Evolutionary conservation across 2,329 filamentous ascomycete genomes (phyloP).

Genomic region (Stylonectria norvegica): DNA sequence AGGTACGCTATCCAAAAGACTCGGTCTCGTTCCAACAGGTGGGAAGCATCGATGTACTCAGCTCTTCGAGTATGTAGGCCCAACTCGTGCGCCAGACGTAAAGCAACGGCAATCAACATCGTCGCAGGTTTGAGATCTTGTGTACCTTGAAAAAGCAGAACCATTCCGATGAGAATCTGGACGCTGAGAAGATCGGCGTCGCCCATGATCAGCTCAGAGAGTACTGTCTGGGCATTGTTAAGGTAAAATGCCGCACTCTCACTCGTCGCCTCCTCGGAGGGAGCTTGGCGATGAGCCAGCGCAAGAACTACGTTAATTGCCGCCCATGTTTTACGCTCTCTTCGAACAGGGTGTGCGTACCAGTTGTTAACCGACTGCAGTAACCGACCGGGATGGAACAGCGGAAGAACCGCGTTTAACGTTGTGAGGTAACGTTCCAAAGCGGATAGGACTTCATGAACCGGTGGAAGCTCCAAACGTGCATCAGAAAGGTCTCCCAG

Average conservation of each 20-base stretch:
- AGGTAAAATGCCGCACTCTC: conserved; percentile 1
- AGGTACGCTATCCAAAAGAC: conserved; percentile 19
- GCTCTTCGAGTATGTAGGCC: conserved; percentile 2
- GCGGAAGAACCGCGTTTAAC: conserved; percentile 8
- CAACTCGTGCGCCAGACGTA: conserved; percentile 11
- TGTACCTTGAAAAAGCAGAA: conserved; percentile 6
- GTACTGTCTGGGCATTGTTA: conserved; percentile 11
- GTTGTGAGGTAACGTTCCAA: conserved; percentile 1
- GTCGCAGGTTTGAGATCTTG: conserved; percentile 5
- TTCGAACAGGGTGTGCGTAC: conserved; percentile 3
- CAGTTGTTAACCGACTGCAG: neutral
- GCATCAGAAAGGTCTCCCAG: neutral
- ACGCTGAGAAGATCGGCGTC: conserved; percentile 5
- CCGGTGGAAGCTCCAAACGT: neutral
- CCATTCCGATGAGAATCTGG: conserved; percentile 13
- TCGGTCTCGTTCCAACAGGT: conserved; percentile 2
- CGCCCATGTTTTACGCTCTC: conserved; percentile 7
- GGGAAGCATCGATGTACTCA: neutral
- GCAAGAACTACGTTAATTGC: conserved; percentile 12
- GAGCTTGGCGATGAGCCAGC: conserved; percentile 6
- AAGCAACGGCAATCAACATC: conserved; percentile 10
- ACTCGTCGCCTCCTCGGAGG: accelerated
- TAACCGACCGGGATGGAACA: conserved; percentile 7
- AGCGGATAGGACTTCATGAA: neutral
- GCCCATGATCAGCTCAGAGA: conserved; percentile 3